These are phyloP conservation scores for Candida parachauliodes DNA, from an alignment of 805 yeast species.

Conservation along the genomic window DNA sequence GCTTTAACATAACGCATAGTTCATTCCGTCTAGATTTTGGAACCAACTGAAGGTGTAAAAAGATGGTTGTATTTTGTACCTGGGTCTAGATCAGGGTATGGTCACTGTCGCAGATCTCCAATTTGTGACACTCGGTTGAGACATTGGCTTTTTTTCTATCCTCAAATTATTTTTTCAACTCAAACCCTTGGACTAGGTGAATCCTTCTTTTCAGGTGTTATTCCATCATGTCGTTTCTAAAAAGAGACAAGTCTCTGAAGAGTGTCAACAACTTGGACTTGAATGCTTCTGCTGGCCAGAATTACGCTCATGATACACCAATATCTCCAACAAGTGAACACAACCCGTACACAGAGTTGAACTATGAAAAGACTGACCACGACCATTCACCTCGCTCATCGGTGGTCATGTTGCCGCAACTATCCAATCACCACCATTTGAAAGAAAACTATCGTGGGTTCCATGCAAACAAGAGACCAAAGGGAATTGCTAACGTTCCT, in stretches of 20 bases:
- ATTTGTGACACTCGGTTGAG: too few species aligned
- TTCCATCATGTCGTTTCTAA: slow-evolving; percentile 17
- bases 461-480: slow-evolving; percentile 29
- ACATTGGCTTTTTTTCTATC: too few species aligned
- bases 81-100: too few species aligned
- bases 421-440: slow-evolving; percentile 5
- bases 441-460: slow-evolving; percentile 36
- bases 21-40: too few species aligned
- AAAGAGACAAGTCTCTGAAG: slow-evolving; percentile 15
- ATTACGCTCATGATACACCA: background rate
- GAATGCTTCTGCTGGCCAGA: slow-evolving; percentile 10
- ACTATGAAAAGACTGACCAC: background rate
- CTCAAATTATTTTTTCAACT: too few species aligned
- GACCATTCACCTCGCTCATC: slow-evolving; percentile 20
- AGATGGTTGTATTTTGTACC: too few species aligned
- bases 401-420: slow-evolving; percentile 14
- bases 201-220: too few species aligned
- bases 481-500: slow-evolving; percentile 34
- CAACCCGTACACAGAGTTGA: background rate
- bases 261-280: slow-evolving; percentile 3
- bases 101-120: too few species aligned
- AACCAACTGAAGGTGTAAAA: too few species aligned
- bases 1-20: too few species aligned
- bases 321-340: slow-evolving; percentile 3
- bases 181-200: too few species aligned